Evolutionary conservation across 345 rosid species (phyloP).

Genomic region (Garcia nutans): DNA sequence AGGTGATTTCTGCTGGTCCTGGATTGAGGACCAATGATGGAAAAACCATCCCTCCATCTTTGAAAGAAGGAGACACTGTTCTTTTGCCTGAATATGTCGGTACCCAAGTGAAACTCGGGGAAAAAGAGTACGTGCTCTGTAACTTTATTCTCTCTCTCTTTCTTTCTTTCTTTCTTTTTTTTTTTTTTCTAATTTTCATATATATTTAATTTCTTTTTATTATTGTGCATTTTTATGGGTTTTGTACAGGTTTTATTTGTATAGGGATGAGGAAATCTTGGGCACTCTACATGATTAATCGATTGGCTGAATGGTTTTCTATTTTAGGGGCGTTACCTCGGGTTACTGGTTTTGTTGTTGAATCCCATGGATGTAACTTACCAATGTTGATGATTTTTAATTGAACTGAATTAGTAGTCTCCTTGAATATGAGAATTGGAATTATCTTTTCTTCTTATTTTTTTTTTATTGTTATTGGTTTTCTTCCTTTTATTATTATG

Average conservation of each 20-base stretch:
- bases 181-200: neutral
- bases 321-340: neutral
- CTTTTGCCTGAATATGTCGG: slow-evolving; percentile 87
- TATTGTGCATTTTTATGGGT: neutral
- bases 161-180: too few species aligned
- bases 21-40: slow-evolving; percentile 63
- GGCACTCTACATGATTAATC: slow-evolving; percentile 66
- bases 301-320: neutral
- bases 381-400: neutral
- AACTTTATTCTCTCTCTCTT: neutral
- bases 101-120: slow-evolving; percentile 72
- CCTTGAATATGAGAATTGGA: neutral
- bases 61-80: slow-evolving; percentile 87
- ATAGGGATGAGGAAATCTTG: slow-evolving; percentile 77
- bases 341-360: neutral
- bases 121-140: slow-evolving; percentile 54
- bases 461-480: neutral
- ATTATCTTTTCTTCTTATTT: neutral
- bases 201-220: neutral
- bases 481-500: neutral
- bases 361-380: slow-evolving; percentile 9
- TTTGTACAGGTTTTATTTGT: slow-evolving; percentile 58
- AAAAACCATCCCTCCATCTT: slow-evolving; percentile 52
- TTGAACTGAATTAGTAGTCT: neutral
- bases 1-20: slow-evolving; percentile 72